Evolutionary conservation across 768 basidiomycete species (phyloP).

Genomic region (Roridomyces roridus): DNA sequence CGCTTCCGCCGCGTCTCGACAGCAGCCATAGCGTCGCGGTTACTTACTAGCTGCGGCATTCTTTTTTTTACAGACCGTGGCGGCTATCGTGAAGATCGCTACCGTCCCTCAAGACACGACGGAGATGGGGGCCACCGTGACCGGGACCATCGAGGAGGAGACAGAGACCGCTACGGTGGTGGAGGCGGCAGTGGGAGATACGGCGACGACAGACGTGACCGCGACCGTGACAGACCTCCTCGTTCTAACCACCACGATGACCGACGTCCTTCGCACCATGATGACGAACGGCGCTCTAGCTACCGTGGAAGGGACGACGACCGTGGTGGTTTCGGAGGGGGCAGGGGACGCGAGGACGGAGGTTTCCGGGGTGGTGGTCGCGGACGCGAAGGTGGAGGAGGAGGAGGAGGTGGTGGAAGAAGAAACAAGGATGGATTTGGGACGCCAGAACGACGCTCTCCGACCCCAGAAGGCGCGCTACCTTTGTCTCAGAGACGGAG

Average conservation of each 20-base stretch:
- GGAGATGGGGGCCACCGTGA: conserved; percentile 63
- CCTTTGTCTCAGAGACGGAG: conserved; percentile 87
- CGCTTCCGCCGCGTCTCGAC: conserved; percentile 41
- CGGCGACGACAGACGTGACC: conserved; percentile 58
- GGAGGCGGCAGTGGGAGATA: conserved; percentile 46
- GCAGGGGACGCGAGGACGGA: conserved; percentile 45
- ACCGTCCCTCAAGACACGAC: conserved; percentile 72
- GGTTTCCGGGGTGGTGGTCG: conserved; percentile 46
- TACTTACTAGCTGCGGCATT: conserved; percentile 59
- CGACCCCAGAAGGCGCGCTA: conserved; percentile 86
- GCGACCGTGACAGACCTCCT: conserved; percentile 54
- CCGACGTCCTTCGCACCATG: conserved; percentile 46
- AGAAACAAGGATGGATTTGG: conserved; percentile 63
- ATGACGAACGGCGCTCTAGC: conserved; percentile 59
- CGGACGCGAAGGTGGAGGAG: conserved; percentile 36
- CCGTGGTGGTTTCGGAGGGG: conserved; percentile 35
- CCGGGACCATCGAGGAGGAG: conserved; percentile 50
- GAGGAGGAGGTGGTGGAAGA: conserved; percentile 53
- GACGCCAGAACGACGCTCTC: conserved; percentile 82
- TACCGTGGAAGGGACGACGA: conserved; percentile 50
- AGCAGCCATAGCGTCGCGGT: conserved; percentile 44
- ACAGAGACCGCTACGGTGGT: conserved; percentile 42
- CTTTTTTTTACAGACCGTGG: conserved; percentile 55
- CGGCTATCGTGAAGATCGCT: conserved; percentile 69
- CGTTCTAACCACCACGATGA: conserved; percentile 53